Evolutionary conservation across 192 early-diverging fungal genomes (phyloP).

Genomic region (Chytriomyces confervae): DNA sequence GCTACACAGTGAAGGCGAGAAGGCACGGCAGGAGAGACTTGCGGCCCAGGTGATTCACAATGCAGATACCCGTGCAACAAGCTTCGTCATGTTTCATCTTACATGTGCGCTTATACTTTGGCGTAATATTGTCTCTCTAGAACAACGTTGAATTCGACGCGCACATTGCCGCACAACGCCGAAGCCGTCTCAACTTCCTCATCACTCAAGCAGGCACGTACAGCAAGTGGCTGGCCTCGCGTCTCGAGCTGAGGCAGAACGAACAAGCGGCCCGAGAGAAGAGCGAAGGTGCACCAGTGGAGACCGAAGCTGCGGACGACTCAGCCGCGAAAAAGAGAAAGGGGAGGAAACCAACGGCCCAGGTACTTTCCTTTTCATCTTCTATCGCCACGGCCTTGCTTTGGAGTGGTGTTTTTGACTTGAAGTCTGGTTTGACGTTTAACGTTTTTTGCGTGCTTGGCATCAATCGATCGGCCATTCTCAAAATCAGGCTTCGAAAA

Average conservation of each 20-base stretch:
- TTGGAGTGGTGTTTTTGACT: neutral
- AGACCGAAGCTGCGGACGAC: constrained; percentile 27
- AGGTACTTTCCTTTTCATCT: neutral
- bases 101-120: neutral
- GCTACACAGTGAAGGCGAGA: constrained; percentile 43
- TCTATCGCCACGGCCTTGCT: no score
- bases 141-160: constrained; percentile 42
- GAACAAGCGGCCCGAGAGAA: constrained; percentile 46
- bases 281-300: constrained; percentile 3
- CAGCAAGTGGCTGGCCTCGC: constrained; percentile 75
- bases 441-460: neutral
- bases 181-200: constrained; percentile 78
- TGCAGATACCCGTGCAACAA: neutral
- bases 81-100: neutral
- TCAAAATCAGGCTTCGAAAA: constrained; percentile 29
- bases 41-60: constrained; percentile 33
- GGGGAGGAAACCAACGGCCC: constrained; percentile 1
- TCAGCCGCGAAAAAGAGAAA: constrained; percentile 9
- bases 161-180: constrained; percentile 56
- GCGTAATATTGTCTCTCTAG: neutral
- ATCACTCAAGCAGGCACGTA: constrained; percentile 84
- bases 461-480: no score
- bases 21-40: constrained; percentile 53
- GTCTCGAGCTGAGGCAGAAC: constrained; percentile 75
- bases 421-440: neutral